Base-by-base conservation (phyloP, 2,329 filamentous ascomycete genomes). In the Metarhizium guizhouense region DNA sequence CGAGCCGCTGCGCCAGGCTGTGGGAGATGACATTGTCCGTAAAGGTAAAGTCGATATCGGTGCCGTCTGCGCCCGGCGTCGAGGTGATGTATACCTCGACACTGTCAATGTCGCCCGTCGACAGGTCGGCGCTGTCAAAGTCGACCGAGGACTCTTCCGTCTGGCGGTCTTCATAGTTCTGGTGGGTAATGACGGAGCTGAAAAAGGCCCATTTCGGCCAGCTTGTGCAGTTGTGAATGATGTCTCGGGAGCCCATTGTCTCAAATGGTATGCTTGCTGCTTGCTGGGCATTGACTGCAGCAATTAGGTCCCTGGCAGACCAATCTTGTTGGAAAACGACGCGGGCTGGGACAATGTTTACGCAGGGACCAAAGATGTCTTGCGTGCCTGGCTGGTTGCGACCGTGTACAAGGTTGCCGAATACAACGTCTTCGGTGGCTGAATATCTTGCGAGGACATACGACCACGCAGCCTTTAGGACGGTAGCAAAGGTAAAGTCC, bases 301-400 rank as follows among this genome's bases (percentile, higher is more conserved):
- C 36, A 13, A 54, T 45, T 1, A 54, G 4, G 7, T 54, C 53
- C 34, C 47, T 25, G 36, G 36, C 29, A 29, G 47, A 50, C 53
- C 53, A 54, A 11, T 25, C 6, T 7, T 36, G 10, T 10, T 47
- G 36, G 47, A 54, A 54, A 25, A 38, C 29, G 10, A 54, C 32
- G 47, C 53, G 47, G 2, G 36, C n/a, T 14, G 53, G 47, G 3
- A 50, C 25, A 16, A 54, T 54, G 38, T 51, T 54, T 25, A 54
- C 53, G 13, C 53, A 54, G 10, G 53, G 20, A 16, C 47, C 53
- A 29, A 54, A 51, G 7, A 51, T 34, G 13, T 40, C 47, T 36
- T 54, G 53, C 25, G 53, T 54, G 36, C 53, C 53, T 7, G 53
- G 53, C 53, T 54, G 36, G 29, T 54, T 51, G 16, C 53, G 53